Conservation (phyloP, 768 basidiomycete species). For the Auriscalpium vulgare region DNA sequence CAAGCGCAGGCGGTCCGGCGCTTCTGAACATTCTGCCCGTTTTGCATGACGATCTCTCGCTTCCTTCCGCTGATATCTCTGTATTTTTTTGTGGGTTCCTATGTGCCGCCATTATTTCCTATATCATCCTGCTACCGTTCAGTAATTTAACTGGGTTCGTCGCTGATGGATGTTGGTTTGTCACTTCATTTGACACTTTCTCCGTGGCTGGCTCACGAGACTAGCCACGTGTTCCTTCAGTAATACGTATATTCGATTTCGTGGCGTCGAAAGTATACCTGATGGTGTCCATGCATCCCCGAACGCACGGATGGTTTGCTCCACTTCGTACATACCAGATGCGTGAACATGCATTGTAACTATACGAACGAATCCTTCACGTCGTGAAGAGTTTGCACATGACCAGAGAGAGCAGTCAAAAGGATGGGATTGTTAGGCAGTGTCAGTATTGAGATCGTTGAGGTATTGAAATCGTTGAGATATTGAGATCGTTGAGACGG, state of each 20-base stretch:
- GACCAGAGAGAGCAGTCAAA: no score
- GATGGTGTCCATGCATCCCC: not conserved
- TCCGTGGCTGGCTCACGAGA: not conserved
- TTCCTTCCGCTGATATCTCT: not conserved
- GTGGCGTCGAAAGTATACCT: not conserved
- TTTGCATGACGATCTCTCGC: not conserved
- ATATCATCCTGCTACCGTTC: not conserved
- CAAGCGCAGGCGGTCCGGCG: slow-evolving; percentile 15
- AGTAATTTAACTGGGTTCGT: not conserved
- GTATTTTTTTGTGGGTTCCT: not conserved
- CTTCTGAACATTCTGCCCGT: slow-evolving; percentile 2
- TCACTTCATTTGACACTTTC: not conserved
- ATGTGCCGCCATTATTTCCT: not conserved
- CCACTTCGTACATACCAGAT: no score
- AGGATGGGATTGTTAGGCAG: no score
- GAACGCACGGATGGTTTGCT: no score
- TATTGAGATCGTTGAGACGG: no score
- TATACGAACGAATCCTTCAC: not conserved
- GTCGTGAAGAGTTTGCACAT: not conserved
- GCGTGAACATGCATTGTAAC: not conserved
- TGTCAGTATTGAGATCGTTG: no score
- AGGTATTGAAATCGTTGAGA: no score
- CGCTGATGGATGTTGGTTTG: not conserved
- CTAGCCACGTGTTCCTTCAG: not conserved
- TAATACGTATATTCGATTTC: not conserved